Percentiles rank a stretch among this genome's conserved stretches.
Evolutionary conservation across 345 rosid genomes (phyloP).

Genomic region (Arabidopsis suecica): DNA sequence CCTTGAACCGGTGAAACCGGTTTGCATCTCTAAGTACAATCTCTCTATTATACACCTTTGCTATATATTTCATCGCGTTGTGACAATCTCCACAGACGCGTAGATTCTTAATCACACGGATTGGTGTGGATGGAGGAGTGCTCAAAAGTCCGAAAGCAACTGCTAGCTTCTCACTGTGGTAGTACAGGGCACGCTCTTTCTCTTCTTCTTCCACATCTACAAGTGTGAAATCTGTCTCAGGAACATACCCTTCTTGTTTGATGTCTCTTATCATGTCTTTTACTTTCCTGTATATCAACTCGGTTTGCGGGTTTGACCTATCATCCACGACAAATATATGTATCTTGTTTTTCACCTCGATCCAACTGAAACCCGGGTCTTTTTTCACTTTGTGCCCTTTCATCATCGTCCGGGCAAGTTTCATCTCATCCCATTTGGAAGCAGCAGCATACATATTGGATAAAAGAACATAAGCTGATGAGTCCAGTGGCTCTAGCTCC

Average conservation of each 20-base stretch:
- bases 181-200: conserved; percentile 49
- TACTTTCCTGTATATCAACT: conserved; percentile 46
- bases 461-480: conserved; percentile 59
- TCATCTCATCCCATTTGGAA: conserved; percentile 56
- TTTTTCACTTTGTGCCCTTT: conserved; percentile 56
- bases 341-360: conserved; percentile 57
- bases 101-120: conserved; percentile 57
- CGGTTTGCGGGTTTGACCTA: conserved; percentile 51
- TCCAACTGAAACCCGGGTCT: conserved; percentile 73
- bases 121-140: conserved; percentile 49
- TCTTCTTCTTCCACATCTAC: conserved; percentile 65
- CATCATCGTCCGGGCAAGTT: conserved; percentile 53
- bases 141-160: conserved; percentile 54
- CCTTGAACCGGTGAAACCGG: conserved; percentile 56
- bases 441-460: conserved; percentile 65
- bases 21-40: conserved; percentile 61
- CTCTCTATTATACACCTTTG: conserved; percentile 56
- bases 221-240: conserved; percentile 56
- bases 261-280: conserved; percentile 54
- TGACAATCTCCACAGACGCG: conserved; percentile 61
- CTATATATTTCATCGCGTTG: conserved; percentile 48
- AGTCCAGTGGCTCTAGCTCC: conserved; percentile 61
- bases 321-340: conserved; percentile 63
- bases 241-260: conserved; percentile 59
- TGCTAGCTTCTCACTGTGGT: conserved; percentile 62